These are phyloP conservation scores for Colletotrichum melonis DNA, from an alignment of 2,329 filamentous ascomycete genomes.

Conservation along the genomic window DNA sequence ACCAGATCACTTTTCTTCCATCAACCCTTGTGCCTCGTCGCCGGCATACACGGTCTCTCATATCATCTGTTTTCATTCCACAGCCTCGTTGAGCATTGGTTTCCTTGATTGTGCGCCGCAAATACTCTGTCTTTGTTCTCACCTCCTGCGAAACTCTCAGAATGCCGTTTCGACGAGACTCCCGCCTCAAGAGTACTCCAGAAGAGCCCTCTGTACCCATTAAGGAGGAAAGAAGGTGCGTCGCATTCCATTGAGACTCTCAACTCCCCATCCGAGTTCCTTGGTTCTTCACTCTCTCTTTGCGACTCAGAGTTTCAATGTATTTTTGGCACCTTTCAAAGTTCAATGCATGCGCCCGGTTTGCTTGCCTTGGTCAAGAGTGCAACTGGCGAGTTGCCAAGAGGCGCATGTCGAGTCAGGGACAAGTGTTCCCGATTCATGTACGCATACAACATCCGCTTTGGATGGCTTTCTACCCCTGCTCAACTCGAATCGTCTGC, in stretches of 20 bases:
- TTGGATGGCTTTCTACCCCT: neutral
- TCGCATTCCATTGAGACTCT: neutral
- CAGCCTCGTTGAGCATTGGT: neutral
- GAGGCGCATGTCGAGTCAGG: neutral
- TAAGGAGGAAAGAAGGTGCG: neutral
- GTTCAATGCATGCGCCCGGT: neutral
- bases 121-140: neutral
- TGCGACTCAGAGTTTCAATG: neutral
- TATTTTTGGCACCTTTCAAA: neutral
- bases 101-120: neutral
- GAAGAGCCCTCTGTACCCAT: neutral
- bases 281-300: neutral
- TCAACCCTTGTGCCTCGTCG: neutral
- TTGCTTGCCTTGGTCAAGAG: neutral
- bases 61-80: neutral
- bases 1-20: neutral
- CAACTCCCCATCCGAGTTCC: neutral
- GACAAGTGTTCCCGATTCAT: neutral
- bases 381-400: neutral
- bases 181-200: neutral
- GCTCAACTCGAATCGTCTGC: neutral
- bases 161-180: neutral
- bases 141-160: neutral
- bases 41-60: neutral
- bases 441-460: neutral